Evolutionary conservation across 805 yeast genomes (phyloP), one percentile per base, ranked within the genome.

Genomic region (Pichia membranifaciens): DNA sequence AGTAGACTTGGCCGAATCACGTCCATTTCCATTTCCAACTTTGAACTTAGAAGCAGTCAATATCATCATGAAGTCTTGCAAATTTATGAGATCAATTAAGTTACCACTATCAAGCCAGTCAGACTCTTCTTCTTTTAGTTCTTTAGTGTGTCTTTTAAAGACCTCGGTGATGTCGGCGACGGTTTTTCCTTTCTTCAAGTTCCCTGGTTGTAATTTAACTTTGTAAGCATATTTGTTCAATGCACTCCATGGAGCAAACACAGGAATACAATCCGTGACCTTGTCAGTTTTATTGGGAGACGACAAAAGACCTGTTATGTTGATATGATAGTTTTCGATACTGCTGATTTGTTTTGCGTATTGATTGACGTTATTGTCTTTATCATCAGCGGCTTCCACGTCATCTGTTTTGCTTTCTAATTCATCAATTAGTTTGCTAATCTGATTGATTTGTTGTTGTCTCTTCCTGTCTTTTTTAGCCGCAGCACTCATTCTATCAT

Each of bases 211-310:
- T 28, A 91, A 66, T 62, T 91, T 91, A 32, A 87, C 82, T 61
- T 88, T 88, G 66, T 86, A 89, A 58, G 85, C 82, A 63, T 74
- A 78, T 60, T 84, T 84, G 50, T 70, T 74, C 53, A 93, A 63
- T 0, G 97, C 75, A 12, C 77, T 66, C 96, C 96, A 93, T 2
- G 99, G 99, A 0, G 93, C 97, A 72, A 89, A 91, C 17, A 87
- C 81, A 0, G 96, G 95, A 12, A 91, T 75, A 6, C 85, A 79
- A 48, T 81, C 86, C 10, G 71, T 57, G 10, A 86, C 68, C 3
- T 58, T 67, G 58, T 86, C 95, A 1, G 67, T 60, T 25, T 67
- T 58, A 10, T 65, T 61, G 1, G 81, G 81, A 31, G 74, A 71
- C 15, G 70, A 48, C 21, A 75, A 58, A 22, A 78, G 61, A 1